Conservation (phyloP, 2,329 filamentous ascomycete genomes). For the Neospermospora avenae region DNA sequence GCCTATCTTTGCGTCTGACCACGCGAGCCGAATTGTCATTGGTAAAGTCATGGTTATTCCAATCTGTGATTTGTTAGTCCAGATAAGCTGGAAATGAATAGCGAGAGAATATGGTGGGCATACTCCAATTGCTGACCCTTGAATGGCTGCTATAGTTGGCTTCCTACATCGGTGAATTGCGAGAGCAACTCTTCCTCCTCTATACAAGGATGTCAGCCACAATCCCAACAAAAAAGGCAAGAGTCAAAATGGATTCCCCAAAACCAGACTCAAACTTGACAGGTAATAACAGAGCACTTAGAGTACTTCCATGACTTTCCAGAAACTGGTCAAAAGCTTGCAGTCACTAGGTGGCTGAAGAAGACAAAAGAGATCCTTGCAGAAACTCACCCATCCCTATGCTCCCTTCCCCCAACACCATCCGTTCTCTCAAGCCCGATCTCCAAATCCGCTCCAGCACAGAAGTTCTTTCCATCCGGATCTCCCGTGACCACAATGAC, state of each 20-base stretch:
- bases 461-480: constrained; percentile 46
- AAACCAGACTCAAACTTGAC: too few relatives aligned
- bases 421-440: constrained; percentile 7
- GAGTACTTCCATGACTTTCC: too few relatives aligned
- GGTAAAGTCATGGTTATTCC: constrained; percentile 57
- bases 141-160: constrained; percentile 51
- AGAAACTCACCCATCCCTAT: constrained; percentile 3
- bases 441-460: constrained; percentile 43
- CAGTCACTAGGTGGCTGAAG: too few relatives aligned
- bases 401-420: constrained; percentile 3
- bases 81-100: not conserved
- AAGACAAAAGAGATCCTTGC: too few relatives aligned
- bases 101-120: not conserved
- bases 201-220: not conserved
- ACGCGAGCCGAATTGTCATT: constrained; percentile 34
- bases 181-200: constrained; percentile 3
- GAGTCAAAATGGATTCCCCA: too few relatives aligned
- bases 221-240: not conserved
- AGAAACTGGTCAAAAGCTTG: too few relatives aligned
- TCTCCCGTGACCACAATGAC: constrained; percentile 50
- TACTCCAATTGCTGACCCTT: constrained; percentile 7
- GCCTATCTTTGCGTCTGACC: constrained; percentile 59
- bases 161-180: constrained; percentile 47
- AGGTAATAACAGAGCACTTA: too few relatives aligned
- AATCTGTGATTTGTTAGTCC: not conserved